Conservation (phyloP, 176 grass and related monocot species). For the Carex kokanica region DNA sequence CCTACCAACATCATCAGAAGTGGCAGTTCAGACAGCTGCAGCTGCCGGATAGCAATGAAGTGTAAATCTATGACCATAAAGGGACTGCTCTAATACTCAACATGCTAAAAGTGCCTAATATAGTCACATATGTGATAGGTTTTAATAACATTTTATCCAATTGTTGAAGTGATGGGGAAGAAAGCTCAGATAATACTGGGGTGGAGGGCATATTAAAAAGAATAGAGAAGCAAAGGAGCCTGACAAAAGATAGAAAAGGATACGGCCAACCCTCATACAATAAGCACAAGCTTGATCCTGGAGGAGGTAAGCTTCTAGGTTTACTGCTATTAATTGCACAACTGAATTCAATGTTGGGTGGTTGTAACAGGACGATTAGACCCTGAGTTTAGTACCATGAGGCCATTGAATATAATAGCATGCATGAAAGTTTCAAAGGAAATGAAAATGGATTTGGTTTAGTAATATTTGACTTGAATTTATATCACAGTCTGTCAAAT, state of each 20-base stretch:
- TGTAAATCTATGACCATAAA: neutral
- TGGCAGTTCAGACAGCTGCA: too few relatives aligned
- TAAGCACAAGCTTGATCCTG: constrained; percentile 19
- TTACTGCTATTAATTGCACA: neutral
- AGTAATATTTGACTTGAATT: constrained; percentile 9
- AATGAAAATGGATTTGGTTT: neutral
- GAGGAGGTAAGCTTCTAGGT: neutral
- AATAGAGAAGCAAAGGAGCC: constrained; percentile 43
- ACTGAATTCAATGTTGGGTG: neutral
- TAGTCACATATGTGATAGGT: neutral
- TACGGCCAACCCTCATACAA: neutral
- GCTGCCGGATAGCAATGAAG: too few relatives aligned
- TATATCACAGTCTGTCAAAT: neutral
- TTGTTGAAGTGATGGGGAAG: constrained; percentile 28
- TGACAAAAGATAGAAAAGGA: constrained; percentile 4
- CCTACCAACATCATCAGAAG: too few relatives aligned
- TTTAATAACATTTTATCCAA: neutral
- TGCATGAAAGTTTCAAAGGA: neutral
- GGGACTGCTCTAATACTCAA: neutral
- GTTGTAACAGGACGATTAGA: neutral
- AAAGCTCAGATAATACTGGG: constrained; percentile 20
- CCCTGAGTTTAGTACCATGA: neutral
- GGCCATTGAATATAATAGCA: neutral
- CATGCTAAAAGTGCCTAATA: neutral
- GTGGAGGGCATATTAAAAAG: constrained; percentile 47